Conservation (phyloP, 495 filamentous ascomycete species). For the Xylaria nigripes region DNA sequence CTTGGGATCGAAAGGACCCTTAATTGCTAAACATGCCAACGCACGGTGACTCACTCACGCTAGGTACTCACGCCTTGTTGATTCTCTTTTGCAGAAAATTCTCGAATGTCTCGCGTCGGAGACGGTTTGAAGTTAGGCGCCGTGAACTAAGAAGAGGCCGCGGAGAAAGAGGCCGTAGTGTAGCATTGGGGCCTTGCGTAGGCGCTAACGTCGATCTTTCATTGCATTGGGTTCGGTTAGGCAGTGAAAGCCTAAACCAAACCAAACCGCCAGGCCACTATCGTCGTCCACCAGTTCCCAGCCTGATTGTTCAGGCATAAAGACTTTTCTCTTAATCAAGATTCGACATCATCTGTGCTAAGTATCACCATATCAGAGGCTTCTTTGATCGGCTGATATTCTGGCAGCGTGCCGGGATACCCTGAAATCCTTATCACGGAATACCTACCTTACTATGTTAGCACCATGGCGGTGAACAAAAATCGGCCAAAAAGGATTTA, state of each 20-base stretch:
- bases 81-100: not conserved
- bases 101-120: not conserved
- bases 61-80: not conserved
- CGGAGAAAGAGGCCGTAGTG: not conserved
- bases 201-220: not conserved
- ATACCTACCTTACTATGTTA: too few relatives aligned
- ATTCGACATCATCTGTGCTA: not conserved
- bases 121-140: not conserved
- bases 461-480: too few relatives aligned
- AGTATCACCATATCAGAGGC: not conserved
- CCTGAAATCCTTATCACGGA: not conserved
- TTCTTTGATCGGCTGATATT: slow-evolving; percentile 1
- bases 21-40: not conserved
- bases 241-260: slow-evolving; percentile 5
- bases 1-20: not conserved
- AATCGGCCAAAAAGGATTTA: too few relatives aligned
- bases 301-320: not conserved
- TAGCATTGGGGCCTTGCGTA: not conserved
- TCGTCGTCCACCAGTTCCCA: not conserved
- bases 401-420: not conserved
- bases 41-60: slow-evolving; percentile 7
- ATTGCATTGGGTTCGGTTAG: slow-evolving; percentile 8
- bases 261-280: not conserved
- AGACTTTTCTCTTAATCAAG: not conserved
- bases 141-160: too few relatives aligned